Conservation (phyloP, 2,329 filamentous ascomycete species). For the Conoideocrella luteorostrata region DNA sequence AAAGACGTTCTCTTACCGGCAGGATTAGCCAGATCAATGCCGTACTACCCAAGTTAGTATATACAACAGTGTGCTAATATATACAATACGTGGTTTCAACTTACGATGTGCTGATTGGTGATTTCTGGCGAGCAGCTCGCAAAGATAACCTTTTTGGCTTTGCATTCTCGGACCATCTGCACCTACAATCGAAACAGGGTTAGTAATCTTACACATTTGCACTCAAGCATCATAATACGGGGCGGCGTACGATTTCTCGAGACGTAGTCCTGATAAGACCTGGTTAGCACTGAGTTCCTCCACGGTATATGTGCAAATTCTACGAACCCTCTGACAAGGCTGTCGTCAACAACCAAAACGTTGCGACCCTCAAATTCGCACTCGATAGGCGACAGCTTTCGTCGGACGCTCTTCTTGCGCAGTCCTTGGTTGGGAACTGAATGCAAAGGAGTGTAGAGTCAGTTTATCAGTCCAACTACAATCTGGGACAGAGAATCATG, state of each 20-base stretch:
- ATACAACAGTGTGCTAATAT: not conserved
- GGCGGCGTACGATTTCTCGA: slow-evolving; percentile 16
- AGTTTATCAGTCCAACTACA: too few species aligned
- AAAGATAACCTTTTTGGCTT: slow-evolving; percentile 76
- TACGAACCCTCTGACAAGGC: too few species aligned
- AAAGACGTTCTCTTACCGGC: slow-evolving; percentile 6
- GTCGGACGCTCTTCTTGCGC: slow-evolving; percentile 74
- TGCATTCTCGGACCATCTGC: slow-evolving; percentile 74
- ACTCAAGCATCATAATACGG: too few species aligned
- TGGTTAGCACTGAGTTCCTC: slow-evolving; percentile 23
- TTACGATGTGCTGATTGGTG: slow-evolving; percentile 82
- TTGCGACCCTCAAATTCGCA: slow-evolving; percentile 77
- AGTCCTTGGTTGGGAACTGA: slow-evolving; percentile 30
- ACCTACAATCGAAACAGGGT: slow-evolving; percentile 19
- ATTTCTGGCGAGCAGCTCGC: slow-evolving; percentile 77
- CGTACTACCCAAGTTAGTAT: slow-evolving; percentile 24
- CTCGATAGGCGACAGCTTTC: slow-evolving; percentile 83
- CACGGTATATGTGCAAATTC: too few species aligned
- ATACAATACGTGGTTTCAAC: slow-evolving; percentile 10
- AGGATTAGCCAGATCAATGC: slow-evolving; percentile 40
- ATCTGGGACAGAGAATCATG: too few species aligned
- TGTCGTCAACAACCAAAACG: slow-evolving; percentile 83
- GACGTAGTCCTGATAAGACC: slow-evolving; percentile 11
- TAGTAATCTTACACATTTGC: not conserved
- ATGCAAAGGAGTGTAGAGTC: too few species aligned